These are phyloP conservation scores for Aspergillus biplanus DNA, from an alignment of 495 filamentous ascomycete genomes.

Conservation along the genomic window DNA sequence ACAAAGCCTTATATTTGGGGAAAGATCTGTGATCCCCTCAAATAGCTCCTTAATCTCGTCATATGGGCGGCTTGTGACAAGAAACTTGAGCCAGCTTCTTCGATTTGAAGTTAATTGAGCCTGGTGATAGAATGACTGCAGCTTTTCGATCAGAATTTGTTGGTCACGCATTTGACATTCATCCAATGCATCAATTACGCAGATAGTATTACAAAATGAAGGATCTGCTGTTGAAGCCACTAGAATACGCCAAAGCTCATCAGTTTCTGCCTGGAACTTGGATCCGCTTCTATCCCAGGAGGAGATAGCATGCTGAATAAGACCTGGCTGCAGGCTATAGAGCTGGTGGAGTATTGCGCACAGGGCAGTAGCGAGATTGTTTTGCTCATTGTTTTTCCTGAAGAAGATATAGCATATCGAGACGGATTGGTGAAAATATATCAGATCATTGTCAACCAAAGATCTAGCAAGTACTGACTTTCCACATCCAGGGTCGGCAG, in stretches of 20 bases:
- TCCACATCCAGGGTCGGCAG: too few relatives aligned
- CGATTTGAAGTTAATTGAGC: background rate
- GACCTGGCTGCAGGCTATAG: background rate
- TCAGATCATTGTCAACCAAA: too few relatives aligned
- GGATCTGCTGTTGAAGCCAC: background rate
- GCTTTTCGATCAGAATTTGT: background rate
- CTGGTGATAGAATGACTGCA: background rate
- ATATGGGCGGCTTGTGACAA: background rate
- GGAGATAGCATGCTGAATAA: background rate
- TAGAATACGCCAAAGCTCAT: background rate
- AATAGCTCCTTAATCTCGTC: background rate
- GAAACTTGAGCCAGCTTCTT: background rate
- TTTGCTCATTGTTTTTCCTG: background rate
- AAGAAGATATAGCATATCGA: background rate
- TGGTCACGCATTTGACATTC: background rate
- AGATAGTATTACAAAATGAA: background rate
- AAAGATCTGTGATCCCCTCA: background rate
- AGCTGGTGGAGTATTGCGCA: background rate
- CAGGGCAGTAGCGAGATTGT: background rate
- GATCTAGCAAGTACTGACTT: too few relatives aligned
- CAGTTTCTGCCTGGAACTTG: background rate
- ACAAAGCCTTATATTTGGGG: background rate
- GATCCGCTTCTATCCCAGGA: background rate
- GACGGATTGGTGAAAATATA: too few relatives aligned
- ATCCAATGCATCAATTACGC: background rate